Conservation (phyloP, 1,284 basidiomycete genomes). For the Apiotrichum mycotoxinovorans region DNA sequence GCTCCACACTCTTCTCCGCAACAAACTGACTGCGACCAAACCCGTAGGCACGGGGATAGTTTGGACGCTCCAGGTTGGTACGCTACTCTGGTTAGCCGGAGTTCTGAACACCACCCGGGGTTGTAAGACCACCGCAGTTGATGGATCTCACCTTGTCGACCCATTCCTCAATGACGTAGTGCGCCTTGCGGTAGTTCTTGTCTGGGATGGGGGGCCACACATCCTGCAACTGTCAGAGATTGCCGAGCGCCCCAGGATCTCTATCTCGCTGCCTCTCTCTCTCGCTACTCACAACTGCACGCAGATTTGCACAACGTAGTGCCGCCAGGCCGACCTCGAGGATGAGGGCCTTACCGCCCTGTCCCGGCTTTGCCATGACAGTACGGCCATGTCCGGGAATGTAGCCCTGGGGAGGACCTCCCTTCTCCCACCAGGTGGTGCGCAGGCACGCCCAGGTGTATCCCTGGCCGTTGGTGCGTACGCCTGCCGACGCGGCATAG, state of each 20-base stretch:
- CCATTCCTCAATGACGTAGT: slow-evolving; percentile 73
- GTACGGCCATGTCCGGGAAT: slow-evolving; percentile 47
- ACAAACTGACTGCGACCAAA: slow-evolving; percentile 74
- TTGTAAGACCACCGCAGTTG: background rate
- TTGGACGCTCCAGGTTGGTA: slow-evolving; percentile 40
- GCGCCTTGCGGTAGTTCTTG: slow-evolving; percentile 75
- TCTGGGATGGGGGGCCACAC: slow-evolving; percentile 77
- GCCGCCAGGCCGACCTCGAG: slow-evolving; percentile 79
- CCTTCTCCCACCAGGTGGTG: slow-evolving; percentile 74
- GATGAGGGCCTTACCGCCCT: slow-evolving; percentile 54
- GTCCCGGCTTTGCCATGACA: slow-evolving; percentile 25
- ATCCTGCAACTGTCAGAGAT: slow-evolving; percentile 51
- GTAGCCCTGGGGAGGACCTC: slow-evolving; percentile 46
- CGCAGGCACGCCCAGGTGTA: slow-evolving; percentile 56
- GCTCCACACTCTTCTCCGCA: slow-evolving; percentile 63
- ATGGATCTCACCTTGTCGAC: slow-evolving; percentile 63
- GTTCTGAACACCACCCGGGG: no score
- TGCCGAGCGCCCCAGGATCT: background rate
- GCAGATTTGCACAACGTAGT: slow-evolving; percentile 66
- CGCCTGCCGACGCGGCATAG: slow-evolving; percentile 24
- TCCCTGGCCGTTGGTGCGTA: slow-evolving; percentile 57
- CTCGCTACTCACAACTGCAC: slow-evolving; percentile 56
- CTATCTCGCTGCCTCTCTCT: no score
- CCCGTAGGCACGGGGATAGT: slow-evolving; percentile 40
- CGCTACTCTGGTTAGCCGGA: slow-evolving; percentile 26